Conservation (phyloP, 2,329 filamentous ascomycete genomes). For the Colletotrichum navitas region DNA sequence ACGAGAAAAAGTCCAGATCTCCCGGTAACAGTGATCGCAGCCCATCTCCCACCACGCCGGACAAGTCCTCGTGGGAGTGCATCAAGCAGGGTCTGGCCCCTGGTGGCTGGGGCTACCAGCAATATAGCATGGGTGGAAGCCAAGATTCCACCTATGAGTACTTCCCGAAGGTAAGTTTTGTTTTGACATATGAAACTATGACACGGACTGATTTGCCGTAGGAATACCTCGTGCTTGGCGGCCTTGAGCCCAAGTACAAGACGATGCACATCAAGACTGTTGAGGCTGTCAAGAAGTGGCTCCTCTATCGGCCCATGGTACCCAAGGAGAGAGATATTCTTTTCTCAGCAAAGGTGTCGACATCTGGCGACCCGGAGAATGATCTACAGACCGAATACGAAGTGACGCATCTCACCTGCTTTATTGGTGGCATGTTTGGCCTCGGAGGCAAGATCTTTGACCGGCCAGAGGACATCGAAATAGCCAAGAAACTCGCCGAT, state of each 20-base stretch:
- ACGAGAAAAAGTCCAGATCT: constrained; percentile 29
- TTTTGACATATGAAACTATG: background rate
- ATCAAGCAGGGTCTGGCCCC: constrained; percentile 70
- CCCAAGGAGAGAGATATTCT: constrained; percentile 76
- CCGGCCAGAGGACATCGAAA: constrained; percentile 70
- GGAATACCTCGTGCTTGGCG: constrained; percentile 79
- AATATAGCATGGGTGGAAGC: constrained; percentile 72
- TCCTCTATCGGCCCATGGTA: constrained; percentile 84
- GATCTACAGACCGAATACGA: constrained; percentile 67
- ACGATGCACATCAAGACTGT: constrained; percentile 78
- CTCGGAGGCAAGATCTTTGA: constrained; percentile 74
- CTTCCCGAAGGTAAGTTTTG: constrained; percentile 64
- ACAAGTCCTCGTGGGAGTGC: constrained; percentile 54
- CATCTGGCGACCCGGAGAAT: constrained; percentile 56
- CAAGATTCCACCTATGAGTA: constrained; percentile 81
- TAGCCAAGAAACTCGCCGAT: constrained; percentile 73
- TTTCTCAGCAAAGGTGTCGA: constrained; percentile 74
- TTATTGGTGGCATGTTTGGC: constrained; percentile 78
- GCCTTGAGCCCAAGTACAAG: constrained; percentile 77
- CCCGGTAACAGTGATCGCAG: constrained; percentile 27
- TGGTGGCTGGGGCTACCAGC: constrained; percentile 58
- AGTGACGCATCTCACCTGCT: constrained; percentile 74
- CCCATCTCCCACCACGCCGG: constrained; percentile 29
- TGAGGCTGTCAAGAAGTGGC: constrained; percentile 76
- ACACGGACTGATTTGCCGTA: constrained; percentile 57